Evolutionary conservation across 495 filamentous ascomycete genomes (phyloP).

Genomic region (Penicillium manginii): DNA sequence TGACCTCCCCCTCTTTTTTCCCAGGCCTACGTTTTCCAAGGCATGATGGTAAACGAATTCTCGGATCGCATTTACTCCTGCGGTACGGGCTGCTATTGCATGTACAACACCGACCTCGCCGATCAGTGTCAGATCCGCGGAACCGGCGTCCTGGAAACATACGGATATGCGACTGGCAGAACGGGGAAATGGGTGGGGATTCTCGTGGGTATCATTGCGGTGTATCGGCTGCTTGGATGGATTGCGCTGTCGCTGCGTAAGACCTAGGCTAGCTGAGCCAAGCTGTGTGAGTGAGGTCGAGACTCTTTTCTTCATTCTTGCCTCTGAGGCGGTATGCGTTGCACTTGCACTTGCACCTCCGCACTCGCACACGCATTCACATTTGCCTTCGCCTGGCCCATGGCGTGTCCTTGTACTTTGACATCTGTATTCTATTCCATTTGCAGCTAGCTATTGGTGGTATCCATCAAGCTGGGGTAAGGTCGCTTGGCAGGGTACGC

Average conservation of each 20-base stretch:
- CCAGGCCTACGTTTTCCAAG: slow-evolving; percentile 77
- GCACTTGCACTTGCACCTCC: neutral
- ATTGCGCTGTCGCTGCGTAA: slow-evolving; percentile 41
- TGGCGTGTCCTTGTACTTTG: too few species aligned
- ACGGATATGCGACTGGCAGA: slow-evolving; percentile 65
- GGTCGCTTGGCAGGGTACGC: too few species aligned
- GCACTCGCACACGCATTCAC: neutral
- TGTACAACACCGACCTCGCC: slow-evolving; percentile 66
- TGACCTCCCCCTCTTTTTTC: neutral
- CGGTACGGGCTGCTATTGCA: slow-evolving; percentile 61
- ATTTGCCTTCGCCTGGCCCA: neutral
- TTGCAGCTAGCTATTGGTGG: too few species aligned
- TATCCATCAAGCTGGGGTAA: too few species aligned
- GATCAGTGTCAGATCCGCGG: slow-evolving; percentile 69
- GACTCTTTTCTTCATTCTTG: neutral
- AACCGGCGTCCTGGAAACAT: slow-evolving; percentile 64
- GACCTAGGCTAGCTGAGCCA: slow-evolving; percentile 15
- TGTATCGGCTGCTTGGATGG: slow-evolving; percentile 69
- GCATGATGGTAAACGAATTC: slow-evolving; percentile 92
- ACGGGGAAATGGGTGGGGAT: slow-evolving; percentile 77
- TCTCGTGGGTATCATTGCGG: slow-evolving; percentile 70
- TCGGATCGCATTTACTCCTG: slow-evolving; percentile 63
- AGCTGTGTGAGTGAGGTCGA: too few species aligned
- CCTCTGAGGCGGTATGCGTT: slow-evolving; percentile 12
- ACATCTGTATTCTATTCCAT: too few species aligned